Evolutionary conservation across 129 eudicot genomes (phyloP).

Genomic region (Artemisia annua): DNA sequence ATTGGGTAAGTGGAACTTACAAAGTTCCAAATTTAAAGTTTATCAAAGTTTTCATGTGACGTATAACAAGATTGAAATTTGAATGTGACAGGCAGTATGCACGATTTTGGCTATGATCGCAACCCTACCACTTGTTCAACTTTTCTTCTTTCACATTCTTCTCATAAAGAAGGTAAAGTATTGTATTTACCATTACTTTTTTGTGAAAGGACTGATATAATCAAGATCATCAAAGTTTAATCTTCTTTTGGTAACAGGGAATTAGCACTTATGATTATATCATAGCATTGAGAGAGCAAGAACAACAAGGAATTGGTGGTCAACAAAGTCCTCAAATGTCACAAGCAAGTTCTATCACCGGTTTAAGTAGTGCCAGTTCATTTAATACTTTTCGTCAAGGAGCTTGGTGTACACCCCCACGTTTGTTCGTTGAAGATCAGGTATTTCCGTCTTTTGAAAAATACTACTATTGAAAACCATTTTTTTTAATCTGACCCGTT

Average conservation of each 20-base stretch:
- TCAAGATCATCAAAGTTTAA: neutral
- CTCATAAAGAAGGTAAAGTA: slow-evolving; percentile 82
- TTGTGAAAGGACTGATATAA: neutral
- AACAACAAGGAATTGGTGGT: slow-evolving; percentile 74
- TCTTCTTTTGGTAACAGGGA: slow-evolving; percentile 45
- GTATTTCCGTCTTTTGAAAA: slow-evolving; percentile 33
- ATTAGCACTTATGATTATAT: slow-evolving; percentile 96
- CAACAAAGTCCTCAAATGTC: slow-evolving; percentile 99
- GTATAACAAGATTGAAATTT: slow-evolving; percentile 10
- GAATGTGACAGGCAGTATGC: slow-evolving; percentile 78
- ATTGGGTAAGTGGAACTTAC: neutral
- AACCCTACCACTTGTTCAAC: slow-evolving; percentile 89
- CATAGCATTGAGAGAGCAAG: slow-evolving; percentile 93
- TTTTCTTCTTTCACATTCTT: slow-evolving; percentile 98
- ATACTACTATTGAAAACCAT: neutral
- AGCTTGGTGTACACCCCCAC: slow-evolving; percentile 99
- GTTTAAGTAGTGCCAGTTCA: slow-evolving; percentile 94
- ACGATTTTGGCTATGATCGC: slow-evolving; percentile 98
- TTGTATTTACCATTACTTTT: neutral
- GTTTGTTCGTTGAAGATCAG: slow-evolving; percentile 95
- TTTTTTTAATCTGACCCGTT: neutral
- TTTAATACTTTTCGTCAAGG: slow-evolving; percentile 81
- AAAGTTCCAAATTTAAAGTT: neutral
- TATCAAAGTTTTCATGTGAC: neutral
- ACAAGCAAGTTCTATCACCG: slow-evolving; percentile 85